Evolutionary conservation across 2,329 filamentous ascomycete species (phyloP).

Genomic region (Beauveria australis): DNA sequence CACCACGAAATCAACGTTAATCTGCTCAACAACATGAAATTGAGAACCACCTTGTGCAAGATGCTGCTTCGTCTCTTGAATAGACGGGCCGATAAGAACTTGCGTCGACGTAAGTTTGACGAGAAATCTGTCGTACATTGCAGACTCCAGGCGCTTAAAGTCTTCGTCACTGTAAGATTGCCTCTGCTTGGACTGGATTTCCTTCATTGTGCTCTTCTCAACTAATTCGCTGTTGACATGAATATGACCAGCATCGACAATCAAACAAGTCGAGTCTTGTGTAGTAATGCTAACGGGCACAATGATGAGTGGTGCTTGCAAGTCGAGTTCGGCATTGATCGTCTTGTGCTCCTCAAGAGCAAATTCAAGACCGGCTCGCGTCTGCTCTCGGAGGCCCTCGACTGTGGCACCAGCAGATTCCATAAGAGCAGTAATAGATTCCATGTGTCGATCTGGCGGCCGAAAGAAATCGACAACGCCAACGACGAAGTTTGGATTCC

Average conservation of each 20-base stretch:
- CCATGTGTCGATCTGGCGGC: slow-evolving; percentile 94
- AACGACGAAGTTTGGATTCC: slow-evolving; percentile 89
- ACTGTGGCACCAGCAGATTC: slow-evolving; percentile 93
- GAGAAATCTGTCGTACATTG: slow-evolving; percentile 97
- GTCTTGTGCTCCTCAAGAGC: slow-evolving; percentile 97
- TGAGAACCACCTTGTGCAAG: slow-evolving; percentile 62
- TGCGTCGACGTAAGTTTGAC: slow-evolving; percentile 92
- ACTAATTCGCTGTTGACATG: slow-evolving; percentile 91
- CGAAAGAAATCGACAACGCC: slow-evolving; percentile 93
- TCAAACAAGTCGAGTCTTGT: slow-evolving; percentile 75
- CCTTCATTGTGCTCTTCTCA: slow-evolving; percentile 78
- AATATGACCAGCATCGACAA: slow-evolving; percentile 92
- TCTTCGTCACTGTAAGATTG: slow-evolving; percentile 84
- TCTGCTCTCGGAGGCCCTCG: slow-evolving; percentile 90
- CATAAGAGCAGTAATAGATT: slow-evolving; percentile 92
- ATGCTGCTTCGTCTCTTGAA: slow-evolving; percentile 81
- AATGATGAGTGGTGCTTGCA: slow-evolving; percentile 93
- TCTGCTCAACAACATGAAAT: slow-evolving; percentile 88
- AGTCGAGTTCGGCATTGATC: slow-evolving; percentile 88
- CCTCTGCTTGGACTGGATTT: slow-evolving; percentile 85
- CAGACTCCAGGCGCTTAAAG: slow-evolving; percentile 73
- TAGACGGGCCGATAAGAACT: slow-evolving; percentile 86
- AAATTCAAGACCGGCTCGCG: slow-evolving; percentile 89
- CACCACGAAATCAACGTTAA: slow-evolving; percentile 96
- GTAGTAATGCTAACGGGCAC: slow-evolving; percentile 87